Evolutionary conservation across 768 basidiomycete genomes (phyloP).

Genomic region (Leccinellum rugosiceps): DNA sequence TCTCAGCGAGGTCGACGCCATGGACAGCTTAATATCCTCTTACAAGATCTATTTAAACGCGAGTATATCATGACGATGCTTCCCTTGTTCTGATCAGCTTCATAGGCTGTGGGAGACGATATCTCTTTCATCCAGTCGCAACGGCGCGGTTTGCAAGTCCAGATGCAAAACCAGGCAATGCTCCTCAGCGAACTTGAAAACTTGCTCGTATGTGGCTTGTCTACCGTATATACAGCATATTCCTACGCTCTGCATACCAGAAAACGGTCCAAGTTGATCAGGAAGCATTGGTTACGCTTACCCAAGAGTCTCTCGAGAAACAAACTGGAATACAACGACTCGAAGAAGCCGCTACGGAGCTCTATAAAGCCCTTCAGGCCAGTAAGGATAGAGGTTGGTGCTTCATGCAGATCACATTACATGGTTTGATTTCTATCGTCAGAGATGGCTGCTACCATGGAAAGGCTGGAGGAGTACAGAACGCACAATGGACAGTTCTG

Average conservation of each 20-base stretch:
- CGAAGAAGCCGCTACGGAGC: constrained; percentile 77
- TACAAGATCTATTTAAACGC: constrained; percentile 98
- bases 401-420: background rate
- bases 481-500: constrained; percentile 91
- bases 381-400: constrained; percentile 77
- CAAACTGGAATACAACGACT: constrained; percentile 68
- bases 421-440: constrained; percentile 6
- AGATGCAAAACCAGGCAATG: constrained; percentile 91
- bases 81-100: constrained; percentile 11
- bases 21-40: constrained; percentile 85
- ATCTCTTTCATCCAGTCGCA: constrained; percentile 95
- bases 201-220: constrained; percentile 56
- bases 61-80: constrained; percentile 27
- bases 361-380: constrained; percentile 95
- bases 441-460: constrained; percentile 99
- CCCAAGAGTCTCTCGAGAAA: constrained; percentile 88
- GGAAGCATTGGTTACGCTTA: constrained; percentile 68
- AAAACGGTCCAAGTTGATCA: constrained; percentile 93
- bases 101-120: constrained; percentile 89
- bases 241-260: constrained; percentile 37
- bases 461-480: constrained; percentile 84
- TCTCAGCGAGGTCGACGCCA: constrained; percentile 79
- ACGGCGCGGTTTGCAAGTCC: constrained; percentile 94
- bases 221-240: background rate
- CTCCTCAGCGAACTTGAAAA: constrained; percentile 84